These are phyloP conservation scores for Coemansia asiatica DNA, from an alignment of 192 early-diverging fungal species.

Conservation along the genomic window DNA sequence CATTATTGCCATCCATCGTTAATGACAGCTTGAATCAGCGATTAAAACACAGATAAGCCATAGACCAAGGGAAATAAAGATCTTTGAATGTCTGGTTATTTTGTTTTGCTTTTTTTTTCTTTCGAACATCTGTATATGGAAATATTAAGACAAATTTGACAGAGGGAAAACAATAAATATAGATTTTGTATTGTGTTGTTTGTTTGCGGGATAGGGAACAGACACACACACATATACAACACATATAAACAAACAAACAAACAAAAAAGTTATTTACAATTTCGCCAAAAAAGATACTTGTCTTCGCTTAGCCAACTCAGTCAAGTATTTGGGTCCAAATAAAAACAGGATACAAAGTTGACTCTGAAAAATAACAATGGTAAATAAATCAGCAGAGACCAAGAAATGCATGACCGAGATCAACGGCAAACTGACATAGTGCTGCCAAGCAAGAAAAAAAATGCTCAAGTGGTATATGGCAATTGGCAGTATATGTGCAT, in stretches of 20 bases:
- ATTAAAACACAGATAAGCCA: too few relatives aligned
- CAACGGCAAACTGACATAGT: background rate
- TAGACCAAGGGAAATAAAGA: too few relatives aligned
- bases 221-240: too few relatives aligned
- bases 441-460: background rate
- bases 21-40: too few relatives aligned
- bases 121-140: background rate
- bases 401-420: background rate
- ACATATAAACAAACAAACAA: too few relatives aligned
- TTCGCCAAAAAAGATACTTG: too few relatives aligned
- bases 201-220: background rate
- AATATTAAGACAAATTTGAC: background rate
- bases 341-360: background rate
- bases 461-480: background rate
- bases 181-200: background rate
- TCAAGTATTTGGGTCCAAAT: too few relatives aligned
- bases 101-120: background rate
- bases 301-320: too few relatives aligned
- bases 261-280: too few relatives aligned
- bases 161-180: background rate
- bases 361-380: background rate
- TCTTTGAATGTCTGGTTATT: too few relatives aligned
- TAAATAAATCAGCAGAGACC: background rate
- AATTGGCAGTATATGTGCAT: background rate
- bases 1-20: too few relatives aligned